Evolutionary conservation across 371 early-diverging fungal genomes (phyloP).

Genomic region (Actinomucor elegans): DNA sequence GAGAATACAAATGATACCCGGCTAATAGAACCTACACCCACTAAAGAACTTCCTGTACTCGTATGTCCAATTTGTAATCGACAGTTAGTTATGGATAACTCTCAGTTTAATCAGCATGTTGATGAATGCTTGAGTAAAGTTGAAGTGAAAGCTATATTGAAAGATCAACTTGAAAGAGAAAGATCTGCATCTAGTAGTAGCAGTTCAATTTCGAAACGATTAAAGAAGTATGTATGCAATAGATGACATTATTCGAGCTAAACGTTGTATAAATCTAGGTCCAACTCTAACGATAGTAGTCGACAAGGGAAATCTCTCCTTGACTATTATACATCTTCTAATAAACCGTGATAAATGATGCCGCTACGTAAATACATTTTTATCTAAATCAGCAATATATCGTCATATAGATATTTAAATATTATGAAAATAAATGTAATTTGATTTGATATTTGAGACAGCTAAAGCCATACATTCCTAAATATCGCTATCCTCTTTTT

Average conservation of each 20-base stretch:
- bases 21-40: too few relatives aligned
- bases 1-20: neutral
- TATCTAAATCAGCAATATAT: too few relatives aligned
- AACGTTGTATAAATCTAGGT: too few relatives aligned
- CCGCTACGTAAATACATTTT: too few relatives aligned
- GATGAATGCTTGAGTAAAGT: constrained; percentile 43
- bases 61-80: constrained; percentile 44
- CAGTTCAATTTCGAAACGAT: constrained; percentile 4
- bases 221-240: constrained; percentile 10
- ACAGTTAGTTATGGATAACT: constrained; percentile 24
- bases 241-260: too few relatives aligned
- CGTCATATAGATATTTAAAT: too few relatives aligned
- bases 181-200: neutral
- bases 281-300: too few relatives aligned
- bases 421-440: too few relatives aligned
- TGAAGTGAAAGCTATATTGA: constrained; percentile 28
- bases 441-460: too few relatives aligned
- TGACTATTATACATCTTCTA: constrained; percentile 22
- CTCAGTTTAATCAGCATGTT: constrained; percentile 36
- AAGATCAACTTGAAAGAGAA: constrained; percentile 2
- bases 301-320: constrained; percentile 16
- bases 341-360: too few relatives aligned
- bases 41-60: neutral
- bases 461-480: too few relatives aligned
- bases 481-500: too few relatives aligned